Evolutionary conservation across 345 rosid species (phyloP).

Genomic region (Lumnitzera racemosa): DNA sequence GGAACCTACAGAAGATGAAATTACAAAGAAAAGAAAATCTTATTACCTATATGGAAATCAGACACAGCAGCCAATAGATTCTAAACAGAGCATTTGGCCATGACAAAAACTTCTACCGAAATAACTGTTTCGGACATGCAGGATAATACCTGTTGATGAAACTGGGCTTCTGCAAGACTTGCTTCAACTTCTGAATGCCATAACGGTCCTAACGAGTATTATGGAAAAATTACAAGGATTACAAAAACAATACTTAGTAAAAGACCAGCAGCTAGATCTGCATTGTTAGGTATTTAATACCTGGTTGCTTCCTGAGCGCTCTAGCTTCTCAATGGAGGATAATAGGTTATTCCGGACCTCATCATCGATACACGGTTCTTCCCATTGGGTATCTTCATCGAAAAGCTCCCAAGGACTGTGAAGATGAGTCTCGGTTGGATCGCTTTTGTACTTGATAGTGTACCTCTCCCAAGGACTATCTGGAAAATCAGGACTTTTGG

Average conservation of each 20-base stretch:
- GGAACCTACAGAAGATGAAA: slow-evolving; percentile 46
- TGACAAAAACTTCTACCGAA: not conserved
- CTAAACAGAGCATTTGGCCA: not conserved
- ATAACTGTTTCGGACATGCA: not conserved
- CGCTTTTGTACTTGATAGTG: slow-evolving; percentile 64
- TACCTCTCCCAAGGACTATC: slow-evolving; percentile 98
- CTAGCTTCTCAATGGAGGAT: slow-evolving; percentile 48
- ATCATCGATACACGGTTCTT: slow-evolving; percentile 65
- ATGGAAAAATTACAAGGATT: slow-evolving; percentile 7
- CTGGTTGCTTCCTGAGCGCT: slow-evolving; percentile 54
- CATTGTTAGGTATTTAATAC: slow-evolving; percentile 18
- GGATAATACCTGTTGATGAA: slow-evolving; percentile 70
- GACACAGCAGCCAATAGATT: not conserved
- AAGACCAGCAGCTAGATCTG: not conserved
- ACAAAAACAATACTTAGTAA: not conserved
- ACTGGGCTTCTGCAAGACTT: slow-evolving; percentile 57
- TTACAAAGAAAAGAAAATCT: not conserved
- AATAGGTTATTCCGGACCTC: slow-evolving; percentile 41
- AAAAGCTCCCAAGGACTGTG: slow-evolving; percentile 99
- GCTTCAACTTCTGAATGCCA: slow-evolving; percentile 71
- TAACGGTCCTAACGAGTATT: slow-evolving; percentile 57
- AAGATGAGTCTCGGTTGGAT: slow-evolving; percentile 59
- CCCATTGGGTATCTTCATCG: slow-evolving; percentile 61
- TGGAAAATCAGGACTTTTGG: slow-evolving; percentile 67
- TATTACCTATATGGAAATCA: not conserved